Conservation (phyloP, 345 rosid genomes). For the Excoecaria agallocha region DNA sequence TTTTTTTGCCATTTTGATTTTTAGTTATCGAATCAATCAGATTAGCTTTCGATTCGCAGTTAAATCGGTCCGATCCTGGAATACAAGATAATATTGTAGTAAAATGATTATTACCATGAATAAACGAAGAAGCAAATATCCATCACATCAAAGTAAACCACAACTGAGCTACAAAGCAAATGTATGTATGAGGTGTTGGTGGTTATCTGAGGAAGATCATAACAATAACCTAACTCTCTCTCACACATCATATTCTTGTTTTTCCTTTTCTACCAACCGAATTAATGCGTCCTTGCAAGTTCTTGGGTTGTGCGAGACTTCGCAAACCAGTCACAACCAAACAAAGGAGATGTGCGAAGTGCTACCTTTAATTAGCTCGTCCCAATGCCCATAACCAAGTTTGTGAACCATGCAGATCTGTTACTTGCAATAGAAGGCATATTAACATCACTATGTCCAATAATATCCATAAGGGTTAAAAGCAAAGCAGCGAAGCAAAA, state of each 20-base stretch:
- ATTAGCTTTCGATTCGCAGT: too few relatives aligned
- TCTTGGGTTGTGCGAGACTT: slow-evolving; percentile 94
- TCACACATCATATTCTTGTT: slow-evolving; percentile 90
- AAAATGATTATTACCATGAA: not conserved
- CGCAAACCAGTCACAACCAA: slow-evolving; percentile 96
- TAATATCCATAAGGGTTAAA: not conserved
- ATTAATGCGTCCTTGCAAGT: slow-evolving; percentile 88
- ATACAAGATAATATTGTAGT: not conserved
- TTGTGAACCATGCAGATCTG: slow-evolving; percentile 99
- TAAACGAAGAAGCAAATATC: not conserved
- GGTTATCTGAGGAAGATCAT: not conserved
- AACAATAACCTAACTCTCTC: slow-evolving; percentile 76
- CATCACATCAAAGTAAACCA: too few relatives aligned
- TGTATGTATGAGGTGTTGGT: not conserved
- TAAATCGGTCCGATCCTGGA: too few relatives aligned
- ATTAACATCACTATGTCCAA: not conserved
- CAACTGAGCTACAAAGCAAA: not conserved
- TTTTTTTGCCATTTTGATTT: too few relatives aligned
- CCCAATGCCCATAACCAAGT: slow-evolving; percentile 99
- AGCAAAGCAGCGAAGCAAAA: not conserved
- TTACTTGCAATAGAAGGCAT: slow-evolving; percentile 2
- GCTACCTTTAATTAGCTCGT: slow-evolving; percentile 90
- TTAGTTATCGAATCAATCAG: too few relatives aligned
- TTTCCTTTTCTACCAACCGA: slow-evolving; percentile 96
- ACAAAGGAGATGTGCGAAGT: slow-evolving; percentile 74